Conservation (phyloP, 2,329 filamentous ascomycete species). For the Penicillium expansum region DNA sequence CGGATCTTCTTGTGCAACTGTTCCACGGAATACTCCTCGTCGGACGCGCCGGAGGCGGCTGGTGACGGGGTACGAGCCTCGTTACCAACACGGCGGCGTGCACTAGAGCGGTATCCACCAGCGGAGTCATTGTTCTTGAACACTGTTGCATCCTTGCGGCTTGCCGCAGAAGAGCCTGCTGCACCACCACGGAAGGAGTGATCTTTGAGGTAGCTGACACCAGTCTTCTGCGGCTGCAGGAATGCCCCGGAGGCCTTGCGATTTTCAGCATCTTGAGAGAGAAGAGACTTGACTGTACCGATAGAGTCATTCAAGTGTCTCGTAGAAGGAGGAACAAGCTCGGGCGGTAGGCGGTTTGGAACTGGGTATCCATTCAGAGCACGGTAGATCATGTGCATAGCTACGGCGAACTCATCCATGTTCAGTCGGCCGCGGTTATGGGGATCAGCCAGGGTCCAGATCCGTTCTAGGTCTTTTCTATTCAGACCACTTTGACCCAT, state of each 20-base stretch:
- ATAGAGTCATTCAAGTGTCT: conserved; percentile 91
- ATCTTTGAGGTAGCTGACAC: conserved; percentile 96
- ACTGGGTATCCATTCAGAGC: conserved; percentile 95
- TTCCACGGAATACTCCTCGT: conserved; percentile 80
- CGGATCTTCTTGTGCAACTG: conserved; percentile 89
- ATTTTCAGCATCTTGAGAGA: conserved; percentile 84
- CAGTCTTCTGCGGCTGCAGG: conserved; percentile 89
- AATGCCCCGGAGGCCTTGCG: conserved; percentile 87
- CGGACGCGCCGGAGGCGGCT: conserved; percentile 63
- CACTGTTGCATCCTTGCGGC: conserved; percentile 89
- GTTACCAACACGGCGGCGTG: conserved; percentile 75
- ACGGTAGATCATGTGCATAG: conserved; percentile 98
- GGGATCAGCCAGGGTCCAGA: conserved; percentile 93
- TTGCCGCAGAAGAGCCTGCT: conserved; percentile 55
- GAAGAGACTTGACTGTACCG: conserved; percentile 83
- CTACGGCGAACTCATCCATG: conserved; percentile 94
- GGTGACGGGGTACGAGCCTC: conserved; percentile 74
- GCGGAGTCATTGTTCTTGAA: conserved; percentile 96
- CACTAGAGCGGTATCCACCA: conserved; percentile 88
- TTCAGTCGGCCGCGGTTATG: conserved; percentile 93
- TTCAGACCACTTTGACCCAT: conserved; percentile 94
- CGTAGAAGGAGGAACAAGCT: conserved; percentile 91
- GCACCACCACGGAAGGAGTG: conserved; percentile 78
- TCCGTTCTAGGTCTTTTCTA: conserved; percentile 81
- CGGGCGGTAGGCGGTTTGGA: conserved; percentile 80